Evolutionary conservation across 768 basidiomycete species (phyloP).

Genomic region (Boletus insuetus): DNA sequence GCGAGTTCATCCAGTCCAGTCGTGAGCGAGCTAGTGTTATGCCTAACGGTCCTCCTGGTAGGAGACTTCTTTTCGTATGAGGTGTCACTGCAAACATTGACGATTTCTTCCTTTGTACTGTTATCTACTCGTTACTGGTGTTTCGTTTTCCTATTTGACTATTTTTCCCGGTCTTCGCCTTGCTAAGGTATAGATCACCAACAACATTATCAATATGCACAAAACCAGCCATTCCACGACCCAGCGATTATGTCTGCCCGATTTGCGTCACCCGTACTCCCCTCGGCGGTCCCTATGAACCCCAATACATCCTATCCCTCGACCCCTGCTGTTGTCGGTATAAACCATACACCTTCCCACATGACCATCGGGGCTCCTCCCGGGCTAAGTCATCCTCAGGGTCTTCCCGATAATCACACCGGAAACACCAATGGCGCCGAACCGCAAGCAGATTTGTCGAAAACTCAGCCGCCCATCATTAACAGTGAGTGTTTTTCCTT

Average conservation of each 20-base stretch:
- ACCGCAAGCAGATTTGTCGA: constrained; percentile 27
- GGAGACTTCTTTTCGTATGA: constrained; percentile 45
- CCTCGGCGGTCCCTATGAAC: constrained; percentile 14
- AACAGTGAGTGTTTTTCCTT: constrained; percentile 67
- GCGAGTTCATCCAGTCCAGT: constrained; percentile 72
- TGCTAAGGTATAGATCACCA: constrained; percentile 36
- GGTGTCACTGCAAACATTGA: constrained; percentile 31
- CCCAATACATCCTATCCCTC: constrained; percentile 11
- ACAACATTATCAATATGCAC: constrained; percentile 32
- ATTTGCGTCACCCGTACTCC: constrained; percentile 44
- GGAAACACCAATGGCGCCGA: constrained; percentile 18
- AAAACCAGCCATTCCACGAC: constrained; percentile 57
- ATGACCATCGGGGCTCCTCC: constrained; percentile 63
- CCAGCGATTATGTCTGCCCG: constrained; percentile 81
- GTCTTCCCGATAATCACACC: constrained; percentile 24
- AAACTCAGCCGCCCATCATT: constrained; percentile 21
- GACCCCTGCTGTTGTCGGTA: constrained; percentile 11
- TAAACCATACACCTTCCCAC: constrained; percentile 12
- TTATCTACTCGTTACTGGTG: constrained; percentile 24
- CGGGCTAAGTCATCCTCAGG: constrained; percentile 50
- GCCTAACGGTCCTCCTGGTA: constrained; percentile 43
- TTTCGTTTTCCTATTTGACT: constrained; percentile 5
- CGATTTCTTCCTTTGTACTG: constrained; percentile 28
- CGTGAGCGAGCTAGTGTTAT: constrained; percentile 49
- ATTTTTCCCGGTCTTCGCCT: constrained; percentile 13